Base-by-base conservation (phyloP, 768 basidiomycete species). In the Porphyrellus cyaneotinctus region DNA sequence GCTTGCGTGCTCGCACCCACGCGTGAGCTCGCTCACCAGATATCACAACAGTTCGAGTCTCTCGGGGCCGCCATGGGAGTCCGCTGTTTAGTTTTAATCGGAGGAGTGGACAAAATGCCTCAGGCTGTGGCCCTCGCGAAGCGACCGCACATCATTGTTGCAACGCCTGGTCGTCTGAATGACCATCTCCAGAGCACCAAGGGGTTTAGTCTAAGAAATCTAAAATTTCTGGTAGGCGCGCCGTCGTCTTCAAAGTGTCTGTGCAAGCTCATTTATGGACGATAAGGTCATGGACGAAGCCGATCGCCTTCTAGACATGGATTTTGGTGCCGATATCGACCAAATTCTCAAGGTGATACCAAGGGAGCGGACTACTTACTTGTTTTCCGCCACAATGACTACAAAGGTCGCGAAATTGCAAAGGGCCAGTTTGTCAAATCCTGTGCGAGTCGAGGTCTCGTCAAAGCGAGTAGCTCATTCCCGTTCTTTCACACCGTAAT, bases 351-450 rank as follows among this genome's bases (percentile, higher is more conserved):
- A 95, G 72, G 82, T 91, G 35, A 87, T 99, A 57, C 97, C 95
- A 20, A 91, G 85, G 64, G 95, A 97, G 61, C 82, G 97, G 12
- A 90, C 87, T 28, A 99, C 97, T 3, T 97, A 93, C 66, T 80
- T 99, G 2, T 99, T 94, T 74, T 97, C 95, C 13, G 97, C 95
- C 7, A 98, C 95, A 20, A 98, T 99, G 95, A 95, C 97, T 12
- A 93, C 92, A 14, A 98, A 97, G 72, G 93, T 99, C 4, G 92
- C 90, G 12, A 97, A 97, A 70, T 77, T 99, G 12, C 95, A 98
- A 68, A 75, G 95, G 48, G 95, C 97, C 30, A 94, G 91, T 75
- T 75, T 98, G 64, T 81, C 82, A 30, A 94, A 95, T 65, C 97
- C 97, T n/a, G 83, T 95, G 23, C 81, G 88, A 58, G 84, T 98